Percentiles rank a stretch among this genome's conserved stretches.
Evolutionary conservation across 1,284 basidiomycete genomes (phyloP).

Genomic region (Sporisorium exsertum): DNA sequence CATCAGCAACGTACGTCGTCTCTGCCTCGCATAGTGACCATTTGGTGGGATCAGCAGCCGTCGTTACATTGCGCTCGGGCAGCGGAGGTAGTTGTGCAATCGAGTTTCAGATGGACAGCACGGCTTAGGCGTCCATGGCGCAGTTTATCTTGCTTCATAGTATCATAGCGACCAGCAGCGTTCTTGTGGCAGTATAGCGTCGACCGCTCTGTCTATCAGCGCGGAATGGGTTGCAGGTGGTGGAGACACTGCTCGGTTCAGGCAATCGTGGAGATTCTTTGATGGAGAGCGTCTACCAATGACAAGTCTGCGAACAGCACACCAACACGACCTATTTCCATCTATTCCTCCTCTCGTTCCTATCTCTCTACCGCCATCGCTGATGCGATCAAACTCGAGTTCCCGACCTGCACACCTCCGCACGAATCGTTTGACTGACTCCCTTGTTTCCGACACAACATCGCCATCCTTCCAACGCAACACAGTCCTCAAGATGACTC

Average conservation of each 20-base stretch:
- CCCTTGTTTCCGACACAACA: constrained; percentile 13
- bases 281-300: neutral
- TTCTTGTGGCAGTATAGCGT: too few relatives aligned
- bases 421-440: constrained; percentile 18
- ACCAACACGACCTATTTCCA: too few relatives aligned
- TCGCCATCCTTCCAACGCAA: neutral
- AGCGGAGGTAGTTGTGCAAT: too few relatives aligned
- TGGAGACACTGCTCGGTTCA: neutral
- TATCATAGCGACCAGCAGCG: too few relatives aligned
- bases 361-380: constrained; percentile 2
- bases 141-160: too few relatives aligned
- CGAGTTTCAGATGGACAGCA: too few relatives aligned
- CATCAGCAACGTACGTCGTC: constrained; percentile 23
- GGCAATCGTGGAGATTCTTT: neutral
- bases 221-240: too few relatives aligned
- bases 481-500: constrained; percentile 57
- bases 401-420: neutral
- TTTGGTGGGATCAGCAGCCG: neutral
- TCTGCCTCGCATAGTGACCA: neutral
- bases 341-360: neutral
- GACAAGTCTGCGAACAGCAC: neutral
- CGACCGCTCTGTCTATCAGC: too few relatives aligned
- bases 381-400: constrained; percentile 23
- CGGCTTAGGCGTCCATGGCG: too few relatives aligned
- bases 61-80: too few relatives aligned